Evolutionary conservation across 768 basidiomycete genomes (phyloP).

Genomic region (Leccinum barrowsii): DNA sequence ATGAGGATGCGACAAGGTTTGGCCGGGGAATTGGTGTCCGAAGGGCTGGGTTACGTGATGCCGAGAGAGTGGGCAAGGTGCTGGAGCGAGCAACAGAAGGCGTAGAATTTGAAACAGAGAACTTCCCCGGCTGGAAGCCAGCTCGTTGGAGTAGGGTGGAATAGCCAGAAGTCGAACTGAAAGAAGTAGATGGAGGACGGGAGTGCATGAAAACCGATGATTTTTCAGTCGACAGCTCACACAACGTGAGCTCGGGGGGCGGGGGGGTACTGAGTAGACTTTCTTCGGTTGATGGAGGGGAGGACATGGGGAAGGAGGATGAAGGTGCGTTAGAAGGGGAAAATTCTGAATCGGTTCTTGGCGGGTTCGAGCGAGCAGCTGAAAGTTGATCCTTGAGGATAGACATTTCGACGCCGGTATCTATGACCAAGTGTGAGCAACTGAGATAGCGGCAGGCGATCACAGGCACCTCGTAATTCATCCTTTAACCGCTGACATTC

Average conservation of each 20-base stretch:
- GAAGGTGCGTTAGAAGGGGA: conserved; percentile 28
- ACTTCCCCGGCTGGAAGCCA: conserved; percentile 45
- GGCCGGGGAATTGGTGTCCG: conserved; percentile 44
- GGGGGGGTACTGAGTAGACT: conserved; percentile 56
- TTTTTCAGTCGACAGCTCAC: conserved; percentile 50
- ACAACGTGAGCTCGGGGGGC: conserved; percentile 57
- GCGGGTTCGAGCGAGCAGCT: conserved; percentile 33
- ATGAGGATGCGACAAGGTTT: conserved; percentile 38
- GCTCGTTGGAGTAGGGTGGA: conserved; percentile 49
- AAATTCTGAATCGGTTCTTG: conserved; percentile 24
- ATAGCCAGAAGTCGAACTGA: conserved; percentile 37
- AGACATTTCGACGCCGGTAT: conserved; percentile 79
- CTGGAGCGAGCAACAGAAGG: conserved; percentile 57
- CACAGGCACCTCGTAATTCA: conserved; percentile 82
- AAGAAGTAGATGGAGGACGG: conserved; percentile 30
- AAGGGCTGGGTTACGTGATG: conserved; percentile 42
- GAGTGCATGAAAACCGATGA: conserved; percentile 36
- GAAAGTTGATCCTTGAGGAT: conserved; percentile 76
- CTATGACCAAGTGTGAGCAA: conserved; percentile 39
- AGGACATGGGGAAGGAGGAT: conserved; percentile 34
- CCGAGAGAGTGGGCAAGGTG: conserved; percentile 50
- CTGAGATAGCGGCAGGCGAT: background rate
- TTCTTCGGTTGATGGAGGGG: conserved; percentile 40
- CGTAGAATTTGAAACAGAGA: conserved; percentile 37
- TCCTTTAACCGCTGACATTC: conserved; percentile 88